Evolutionary conservation across 306 rosid genomes (phyloP).

Genomic region (Vigna angularis): DNA sequence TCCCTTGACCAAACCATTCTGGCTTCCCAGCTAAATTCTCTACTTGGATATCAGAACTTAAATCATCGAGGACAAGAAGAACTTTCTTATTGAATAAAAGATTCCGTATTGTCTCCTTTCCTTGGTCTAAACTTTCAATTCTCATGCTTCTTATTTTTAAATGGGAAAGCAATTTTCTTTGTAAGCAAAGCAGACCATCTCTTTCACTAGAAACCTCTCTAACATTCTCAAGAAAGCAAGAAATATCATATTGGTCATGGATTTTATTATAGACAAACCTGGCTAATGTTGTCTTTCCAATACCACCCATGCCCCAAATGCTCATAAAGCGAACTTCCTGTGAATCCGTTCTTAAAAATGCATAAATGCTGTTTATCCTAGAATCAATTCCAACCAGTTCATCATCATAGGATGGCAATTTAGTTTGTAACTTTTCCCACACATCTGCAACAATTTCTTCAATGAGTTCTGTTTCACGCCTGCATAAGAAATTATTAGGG

Average conservation of each 20-base stretch:
- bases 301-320: slow-evolving; percentile 48
- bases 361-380: not conserved
- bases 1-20: slow-evolving; percentile 50
- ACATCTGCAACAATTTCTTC: slow-evolving; percentile 43
- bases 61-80: slow-evolving; percentile 48
- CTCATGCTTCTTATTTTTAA: not conserved
- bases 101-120: slow-evolving; percentile 17
- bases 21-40: slow-evolving; percentile 37
- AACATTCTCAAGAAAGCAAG: slow-evolving; percentile 39
- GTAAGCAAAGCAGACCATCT: slow-evolving; percentile 37
- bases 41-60: slow-evolving; percentile 36
- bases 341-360: slow-evolving; percentile 1
- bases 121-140: slow-evolving; percentile 15
- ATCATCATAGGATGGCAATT: slow-evolving; percentile 25
- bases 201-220: slow-evolving; percentile 38
- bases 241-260: slow-evolving; percentile 32
- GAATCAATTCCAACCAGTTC: slow-evolving; percentile 45
- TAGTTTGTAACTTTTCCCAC: slow-evolving; percentile 27
- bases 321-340: slow-evolving; percentile 43
- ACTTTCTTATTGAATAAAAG: slow-evolving; percentile 37
- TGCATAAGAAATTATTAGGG: not conserved
- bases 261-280: slow-evolving; percentile 34
- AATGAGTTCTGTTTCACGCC: slow-evolving; percentile 39
- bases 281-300: slow-evolving; percentile 53
- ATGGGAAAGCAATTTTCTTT: slow-evolving; percentile 21